Conservation (phyloP, 495 filamentous ascomycete genomes). For the Penicillium manginii region DNA sequence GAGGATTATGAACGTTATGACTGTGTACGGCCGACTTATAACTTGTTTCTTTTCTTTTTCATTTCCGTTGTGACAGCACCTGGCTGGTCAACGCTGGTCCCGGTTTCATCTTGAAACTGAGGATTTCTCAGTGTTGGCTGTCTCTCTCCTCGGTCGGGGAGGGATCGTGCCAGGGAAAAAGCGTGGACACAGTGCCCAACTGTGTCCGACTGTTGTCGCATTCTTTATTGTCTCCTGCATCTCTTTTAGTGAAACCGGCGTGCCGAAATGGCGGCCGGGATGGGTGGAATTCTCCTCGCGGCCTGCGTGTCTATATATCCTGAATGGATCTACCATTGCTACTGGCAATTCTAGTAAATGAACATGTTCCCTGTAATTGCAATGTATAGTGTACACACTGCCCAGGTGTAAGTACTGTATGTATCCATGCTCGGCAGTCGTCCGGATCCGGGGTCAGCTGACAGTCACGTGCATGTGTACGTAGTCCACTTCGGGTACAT, state of each 20-base stretch:
- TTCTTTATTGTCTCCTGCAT: slow-evolving; percentile 16
- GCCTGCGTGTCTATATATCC: slow-evolving; percentile 27
- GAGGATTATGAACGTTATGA: slow-evolving; percentile 56
- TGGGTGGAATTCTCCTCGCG: slow-evolving; percentile 15
- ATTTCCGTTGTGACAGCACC: slow-evolving; percentile 13
- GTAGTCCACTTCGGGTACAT: background rate
- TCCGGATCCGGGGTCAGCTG: slow-evolving; percentile 22
- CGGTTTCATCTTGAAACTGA: background rate
- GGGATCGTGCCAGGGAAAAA: slow-evolving; percentile 9
- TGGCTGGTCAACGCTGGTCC: slow-evolving; percentile 1
- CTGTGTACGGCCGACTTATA: slow-evolving; percentile 48
- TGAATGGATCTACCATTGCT: background rate
- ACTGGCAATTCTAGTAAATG: no score
- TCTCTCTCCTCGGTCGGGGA: slow-evolving; percentile 7
- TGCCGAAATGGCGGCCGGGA: slow-evolving; percentile 23
- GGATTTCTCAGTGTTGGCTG: background rate
- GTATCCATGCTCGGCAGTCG: background rate
- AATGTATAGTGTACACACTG: background rate
- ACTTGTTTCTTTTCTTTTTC: slow-evolving; percentile 20
- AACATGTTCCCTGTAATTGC: background rate
- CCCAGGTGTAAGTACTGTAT: no score
- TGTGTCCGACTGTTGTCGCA: slow-evolving; percentile 16
- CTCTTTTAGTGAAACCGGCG: slow-evolving; percentile 24
- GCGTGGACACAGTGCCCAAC: slow-evolving; percentile 12
- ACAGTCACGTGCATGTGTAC: slow-evolving; percentile 11